Evolutionary conservation across 2,329 filamentous ascomycete species (phyloP), one percentile per base, ranked within the genome.

Genomic region (Hymenoscyphus infarciens): DNA sequence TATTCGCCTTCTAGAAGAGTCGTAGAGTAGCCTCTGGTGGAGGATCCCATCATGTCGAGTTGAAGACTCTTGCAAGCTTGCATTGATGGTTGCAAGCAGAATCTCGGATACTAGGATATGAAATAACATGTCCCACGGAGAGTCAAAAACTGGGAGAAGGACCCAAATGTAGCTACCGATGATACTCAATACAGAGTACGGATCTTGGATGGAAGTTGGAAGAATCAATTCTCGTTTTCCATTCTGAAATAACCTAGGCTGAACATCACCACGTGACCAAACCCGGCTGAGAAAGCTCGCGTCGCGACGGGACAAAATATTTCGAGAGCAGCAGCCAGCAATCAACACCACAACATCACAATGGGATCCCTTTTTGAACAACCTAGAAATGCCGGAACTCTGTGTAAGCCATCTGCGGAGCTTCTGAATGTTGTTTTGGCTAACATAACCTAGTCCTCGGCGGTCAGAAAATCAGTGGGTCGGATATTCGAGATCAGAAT

Each of bases 361-460:
- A 99, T 99, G 95, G 88, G 92, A 77, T 91, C 91, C 75, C 92
- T 99, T 79, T 99, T 98, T 75, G 92, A 97, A 81, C 91, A 95
- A 80, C 90, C 92, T 75, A 87, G 93, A 75, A 96, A 96, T 77
- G 84, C 84, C 76, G 95, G 96, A 77, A 97, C 92, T 74, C 85
- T 99, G 73, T 99, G 86, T 88, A 80, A 77, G 75, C n/a, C 27
- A 10, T 63, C 31, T 55, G 33, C 45, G n/a, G 4, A 31, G 52
- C n/a, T 35, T 45, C 38, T 15, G 3, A 49, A 22, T 54, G 16
- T 52, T 54, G 35, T 27, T 33, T 38, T 56, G 61, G 64, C 73
- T 73, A 68, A 71, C 63, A 69, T 71, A 68, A 65, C 69, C 70
- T 76, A 87, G 85, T 99, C 82, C 86, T 99, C 67, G 95, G 95